Percentiles rank a stretch among this genome's conserved stretches.
Evolutionary conservation across 2,329 filamentous ascomycete genomes (phyloP).

Genomic region (Exserohilum rostratum): DNA sequence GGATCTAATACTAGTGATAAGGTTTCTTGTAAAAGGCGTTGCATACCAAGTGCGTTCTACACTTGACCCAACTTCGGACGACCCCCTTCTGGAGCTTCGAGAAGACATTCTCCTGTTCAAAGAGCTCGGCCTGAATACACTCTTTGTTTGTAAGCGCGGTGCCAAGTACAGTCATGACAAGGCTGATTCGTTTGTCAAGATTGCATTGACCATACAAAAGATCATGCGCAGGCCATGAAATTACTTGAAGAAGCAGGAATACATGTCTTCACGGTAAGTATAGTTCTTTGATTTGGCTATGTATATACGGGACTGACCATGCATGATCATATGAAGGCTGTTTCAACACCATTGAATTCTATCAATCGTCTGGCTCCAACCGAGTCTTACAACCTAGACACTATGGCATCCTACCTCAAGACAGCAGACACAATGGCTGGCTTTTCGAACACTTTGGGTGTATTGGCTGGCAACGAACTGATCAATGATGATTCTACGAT

Average conservation of each 20-base stretch:
- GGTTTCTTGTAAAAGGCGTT: not conserved
- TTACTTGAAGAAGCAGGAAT: slow-evolving; percentile 19
- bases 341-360: slow-evolving; percentile 4
- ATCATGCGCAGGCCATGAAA: slow-evolving; percentile 15
- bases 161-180: not conserved
- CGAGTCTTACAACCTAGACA: slow-evolving; percentile 8
- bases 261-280: slow-evolving; percentile 10
- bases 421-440: slow-evolving; percentile 12
- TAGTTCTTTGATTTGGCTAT: not conserved
- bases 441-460: slow-evolving; percentile 15
- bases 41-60: not conserved
- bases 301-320: not conserved
- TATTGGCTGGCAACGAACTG: slow-evolving; percentile 2
- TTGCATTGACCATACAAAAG: slow-evolving; percentile 11
- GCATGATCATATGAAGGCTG: not conserved
- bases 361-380: slow-evolving; percentile 14
- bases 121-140: slow-evolving; percentile 15
- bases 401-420: slow-evolving; percentile 8
- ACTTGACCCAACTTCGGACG: not conserved
- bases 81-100: slow-evolving; percentile 6
- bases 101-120: slow-evolving; percentile 14
- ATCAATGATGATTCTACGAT: slow-evolving; percentile 3
- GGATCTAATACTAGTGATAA: not conserved
- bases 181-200: slow-evolving; percentile 3
- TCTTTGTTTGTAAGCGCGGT: slow-evolving; percentile 12